Evolutionary conservation across 2,329 filamentous ascomycete species (phyloP).

Genomic region (Fusarium sp.): DNA sequence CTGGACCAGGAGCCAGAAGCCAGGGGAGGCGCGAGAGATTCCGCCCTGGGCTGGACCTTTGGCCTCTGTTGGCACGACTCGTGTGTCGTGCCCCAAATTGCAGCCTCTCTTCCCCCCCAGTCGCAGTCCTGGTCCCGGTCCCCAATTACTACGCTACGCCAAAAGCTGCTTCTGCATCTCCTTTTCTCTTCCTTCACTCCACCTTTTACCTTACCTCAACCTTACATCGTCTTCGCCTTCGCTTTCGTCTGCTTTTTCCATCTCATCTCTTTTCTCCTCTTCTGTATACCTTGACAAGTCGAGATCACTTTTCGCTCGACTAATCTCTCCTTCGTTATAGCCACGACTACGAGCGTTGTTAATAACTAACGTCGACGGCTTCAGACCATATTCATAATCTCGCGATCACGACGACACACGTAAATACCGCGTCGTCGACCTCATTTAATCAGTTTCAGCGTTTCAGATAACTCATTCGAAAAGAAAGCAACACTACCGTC

Average conservation of each 20-base stretch:
- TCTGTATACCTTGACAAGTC: slow-evolving; percentile 36
- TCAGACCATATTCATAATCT: slow-evolving; percentile 19
- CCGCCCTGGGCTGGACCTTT: slow-evolving; percentile 45
- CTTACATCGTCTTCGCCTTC: slow-evolving; percentile 39
- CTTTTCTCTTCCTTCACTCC: slow-evolving; percentile 47
- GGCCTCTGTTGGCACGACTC: slow-evolving; percentile 47
- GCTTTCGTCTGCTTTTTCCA: slow-evolving; percentile 29
- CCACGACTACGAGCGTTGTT: slow-evolving; percentile 35
- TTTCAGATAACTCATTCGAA: slow-evolving; percentile 25
- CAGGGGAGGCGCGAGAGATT: slow-evolving; percentile 47
- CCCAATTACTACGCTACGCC: slow-evolving; percentile 42
- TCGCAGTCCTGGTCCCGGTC: neutral
- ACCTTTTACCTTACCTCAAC: slow-evolving; percentile 34
- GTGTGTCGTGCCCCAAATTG: slow-evolving; percentile 48
- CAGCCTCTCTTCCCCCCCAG: slow-evolving; percentile 41
- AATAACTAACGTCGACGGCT: slow-evolving; percentile 28
- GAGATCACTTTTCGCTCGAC: slow-evolving; percentile 20
- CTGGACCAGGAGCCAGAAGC: slow-evolving; percentile 40
- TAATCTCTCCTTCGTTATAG: slow-evolving; percentile 34
- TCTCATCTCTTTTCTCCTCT: slow-evolving; percentile 39
- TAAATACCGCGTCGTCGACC: slow-evolving; percentile 35
- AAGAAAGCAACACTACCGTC: slow-evolving; percentile 55
- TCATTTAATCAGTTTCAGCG: slow-evolving; percentile 16
- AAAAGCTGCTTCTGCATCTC: slow-evolving; percentile 46
- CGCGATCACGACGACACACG: slow-evolving; percentile 31